These are phyloP conservation scores for Aspergillus sergii DNA, from an alignment of 2,329 filamentous ascomycete genomes.

Conservation along the genomic window DNA sequence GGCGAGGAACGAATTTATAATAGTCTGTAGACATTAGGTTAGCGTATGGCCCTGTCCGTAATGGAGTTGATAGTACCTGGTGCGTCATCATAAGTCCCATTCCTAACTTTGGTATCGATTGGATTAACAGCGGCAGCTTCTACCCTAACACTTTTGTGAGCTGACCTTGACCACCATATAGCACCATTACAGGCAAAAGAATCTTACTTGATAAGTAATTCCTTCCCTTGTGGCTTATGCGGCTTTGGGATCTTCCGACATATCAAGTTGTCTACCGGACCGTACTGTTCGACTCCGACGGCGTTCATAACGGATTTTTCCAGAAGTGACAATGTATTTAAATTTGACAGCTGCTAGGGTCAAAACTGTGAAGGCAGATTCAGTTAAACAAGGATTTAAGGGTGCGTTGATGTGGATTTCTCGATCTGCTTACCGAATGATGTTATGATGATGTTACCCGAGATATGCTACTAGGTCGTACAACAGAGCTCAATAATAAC, in stretches of 20 bases:
- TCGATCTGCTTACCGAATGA: background rate
- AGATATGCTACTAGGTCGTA: background rate
- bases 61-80: background rate
- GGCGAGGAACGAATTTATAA: background rate
- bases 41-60: background rate
- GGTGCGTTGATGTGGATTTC: background rate
- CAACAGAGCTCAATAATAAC: background rate
- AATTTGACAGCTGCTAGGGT: background rate
- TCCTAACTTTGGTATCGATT: background rate
- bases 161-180: background rate
- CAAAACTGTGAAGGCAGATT: background rate
- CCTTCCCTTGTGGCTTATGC: background rate
- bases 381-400: background rate
- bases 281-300: background rate
- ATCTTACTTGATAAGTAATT: background rate
- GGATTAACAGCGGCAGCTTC: background rate
- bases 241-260: background rate
- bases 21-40: background rate
- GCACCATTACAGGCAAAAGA: background rate
- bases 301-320: background rate
- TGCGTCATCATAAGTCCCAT: background rate
- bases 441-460: background rate
- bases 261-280: background rate
- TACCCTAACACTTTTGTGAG: background rate
- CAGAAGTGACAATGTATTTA: background rate